Evolutionary conservation across 352 stramenopile genomes (phyloP).

Genomic region (Phytophthora sp.): DNA sequence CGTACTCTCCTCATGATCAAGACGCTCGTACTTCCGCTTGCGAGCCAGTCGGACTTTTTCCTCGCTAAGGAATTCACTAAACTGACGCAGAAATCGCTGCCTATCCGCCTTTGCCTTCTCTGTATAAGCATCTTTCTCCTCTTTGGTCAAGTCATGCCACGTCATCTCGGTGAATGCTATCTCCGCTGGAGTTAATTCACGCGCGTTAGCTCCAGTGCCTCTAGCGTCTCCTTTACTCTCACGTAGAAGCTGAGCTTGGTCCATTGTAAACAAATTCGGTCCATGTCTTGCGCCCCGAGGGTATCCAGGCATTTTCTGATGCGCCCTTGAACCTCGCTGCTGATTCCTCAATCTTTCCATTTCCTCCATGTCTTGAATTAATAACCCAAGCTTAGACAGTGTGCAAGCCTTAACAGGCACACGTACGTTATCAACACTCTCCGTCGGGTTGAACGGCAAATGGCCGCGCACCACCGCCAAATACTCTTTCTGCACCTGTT

Average conservation of each 20-base stretch:
- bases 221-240: constrained; percentile 23
- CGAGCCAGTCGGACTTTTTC: constrained; percentile 50
- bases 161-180: constrained; percentile 39
- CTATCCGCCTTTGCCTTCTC: constrained; percentile 52
- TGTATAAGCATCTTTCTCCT: constrained; percentile 57
- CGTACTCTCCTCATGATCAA: constrained; percentile 31
- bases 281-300: constrained; percentile 62
- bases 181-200: constrained; percentile 37
- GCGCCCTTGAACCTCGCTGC: constrained; percentile 52
- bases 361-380: constrained; percentile 79
- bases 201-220: constrained; percentile 14
- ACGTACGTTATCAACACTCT: constrained; percentile 24
- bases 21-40: constrained; percentile 62
- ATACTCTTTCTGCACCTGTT: constrained; percentile 87
- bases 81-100: constrained; percentile 55
- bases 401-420: constrained; percentile 47
- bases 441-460: constrained; percentile 59
- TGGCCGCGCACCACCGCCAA: constrained; percentile 81
- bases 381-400: constrained; percentile 65
- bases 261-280: constrained; percentile 74
- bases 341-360: constrained; percentile 61
- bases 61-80: constrained; percentile 56
- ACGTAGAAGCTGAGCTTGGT: constrained; percentile 52
- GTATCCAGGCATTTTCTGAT: constrained; percentile 60
- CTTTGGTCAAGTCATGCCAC: constrained; percentile 56